These are phyloP conservation scores for Mycena floridula DNA, from an alignment of 768 basidiomycete genomes.

Conservation along the genomic window DNA sequence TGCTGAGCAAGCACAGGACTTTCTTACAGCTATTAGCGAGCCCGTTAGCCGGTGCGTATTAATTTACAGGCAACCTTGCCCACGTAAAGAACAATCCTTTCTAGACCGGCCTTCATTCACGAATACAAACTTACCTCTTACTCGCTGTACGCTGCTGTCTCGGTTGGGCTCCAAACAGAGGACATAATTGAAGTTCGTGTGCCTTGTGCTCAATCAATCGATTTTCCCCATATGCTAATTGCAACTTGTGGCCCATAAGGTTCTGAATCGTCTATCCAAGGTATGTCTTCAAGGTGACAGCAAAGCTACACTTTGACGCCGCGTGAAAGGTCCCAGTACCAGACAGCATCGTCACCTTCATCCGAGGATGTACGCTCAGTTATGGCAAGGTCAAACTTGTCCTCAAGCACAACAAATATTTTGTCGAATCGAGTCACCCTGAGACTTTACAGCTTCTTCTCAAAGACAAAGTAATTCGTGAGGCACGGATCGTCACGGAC, in stretches of 20 bases:
- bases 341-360: conserved; percentile 76
- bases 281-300: conserved; percentile 36
- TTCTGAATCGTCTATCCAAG: conserved; percentile 78
- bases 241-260: conserved; percentile 40
- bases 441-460: conserved; percentile 86
- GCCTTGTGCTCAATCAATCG: conserved; percentile 12
- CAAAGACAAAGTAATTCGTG: conserved; percentile 80
- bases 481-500: conserved; percentile 71
- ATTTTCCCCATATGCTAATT: conserved; percentile 8
- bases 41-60: conserved; percentile 86
- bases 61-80: not conserved
- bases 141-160: conserved; percentile 97
- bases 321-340: conserved; percentile 80
- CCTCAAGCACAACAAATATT: conserved; percentile 96
- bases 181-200: conserved; percentile 92
- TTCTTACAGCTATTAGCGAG: conserved; percentile 95
- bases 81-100: conserved; percentile 2
- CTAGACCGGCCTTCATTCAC: conserved; percentile 93
- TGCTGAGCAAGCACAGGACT: conserved; percentile 97
- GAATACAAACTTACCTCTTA: conserved; percentile 99
- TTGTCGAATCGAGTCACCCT: conserved; percentile 91
- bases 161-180: conserved; percentile 94
- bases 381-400: conserved; percentile 99
- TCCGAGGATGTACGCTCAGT: conserved; percentile 88
- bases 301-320: not conserved